A percentile compares a stretch with the other conserved stretches of the same genome.
Conservation (phyloP, 805 yeast species). For the Torulaspora maleeae region DNA sequence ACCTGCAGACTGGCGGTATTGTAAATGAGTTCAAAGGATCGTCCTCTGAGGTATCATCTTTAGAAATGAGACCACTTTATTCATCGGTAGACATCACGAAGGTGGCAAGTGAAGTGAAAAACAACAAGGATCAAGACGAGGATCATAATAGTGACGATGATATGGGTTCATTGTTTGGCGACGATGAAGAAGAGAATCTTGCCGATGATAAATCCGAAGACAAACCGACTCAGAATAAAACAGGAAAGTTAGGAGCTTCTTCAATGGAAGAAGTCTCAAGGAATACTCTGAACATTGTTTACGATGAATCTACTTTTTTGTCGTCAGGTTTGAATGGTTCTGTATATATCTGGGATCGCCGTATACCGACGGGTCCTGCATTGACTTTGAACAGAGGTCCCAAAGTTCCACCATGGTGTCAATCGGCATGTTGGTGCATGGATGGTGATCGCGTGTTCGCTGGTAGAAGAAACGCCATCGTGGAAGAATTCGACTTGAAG, state of each 20-base stretch:
- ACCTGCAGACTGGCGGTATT: slow-evolving; percentile 64
- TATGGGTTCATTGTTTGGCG: slow-evolving; percentile 56
- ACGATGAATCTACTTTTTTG: slow-evolving; percentile 55
- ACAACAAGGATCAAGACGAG: slow-evolving; percentile 20
- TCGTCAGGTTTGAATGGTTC: slow-evolving; percentile 82
- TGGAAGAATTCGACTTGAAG: slow-evolving; percentile 67
- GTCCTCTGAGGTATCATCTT: slow-evolving; percentile 73
- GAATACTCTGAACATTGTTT: slow-evolving; percentile 24
- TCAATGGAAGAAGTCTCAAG: slow-evolving; percentile 25
- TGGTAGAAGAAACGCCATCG: slow-evolving; percentile 85
- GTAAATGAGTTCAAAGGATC: slow-evolving; percentile 48
- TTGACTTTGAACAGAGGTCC: slow-evolving; percentile 51
- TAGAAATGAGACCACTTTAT: slow-evolving; percentile 61
- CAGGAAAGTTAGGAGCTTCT: slow-evolving; percentile 4
- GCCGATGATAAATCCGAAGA: slow-evolving; percentile 6
- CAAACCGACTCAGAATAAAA: slow-evolving; percentile 9
- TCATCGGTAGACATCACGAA: slow-evolving; percentile 44
- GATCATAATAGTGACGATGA: slow-evolving; percentile 36
- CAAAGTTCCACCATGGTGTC: slow-evolving; percentile 90
- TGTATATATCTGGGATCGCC: slow-evolving; percentile 74
- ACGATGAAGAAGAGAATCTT: slow-evolving; percentile 31
- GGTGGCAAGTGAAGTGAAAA: slow-evolving; percentile 18
- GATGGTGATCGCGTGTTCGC: slow-evolving; percentile 75
- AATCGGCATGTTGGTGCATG: slow-evolving; percentile 80
- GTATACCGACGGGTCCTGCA: slow-evolving; percentile 43